A percentile compares a stretch with the other conserved stretches of the same genome.
These are phyloP conservation scores for Blastomyces percursus DNA, from an alignment of 2,329 filamentous ascomycete genomes.

Conservation along the genomic window DNA sequence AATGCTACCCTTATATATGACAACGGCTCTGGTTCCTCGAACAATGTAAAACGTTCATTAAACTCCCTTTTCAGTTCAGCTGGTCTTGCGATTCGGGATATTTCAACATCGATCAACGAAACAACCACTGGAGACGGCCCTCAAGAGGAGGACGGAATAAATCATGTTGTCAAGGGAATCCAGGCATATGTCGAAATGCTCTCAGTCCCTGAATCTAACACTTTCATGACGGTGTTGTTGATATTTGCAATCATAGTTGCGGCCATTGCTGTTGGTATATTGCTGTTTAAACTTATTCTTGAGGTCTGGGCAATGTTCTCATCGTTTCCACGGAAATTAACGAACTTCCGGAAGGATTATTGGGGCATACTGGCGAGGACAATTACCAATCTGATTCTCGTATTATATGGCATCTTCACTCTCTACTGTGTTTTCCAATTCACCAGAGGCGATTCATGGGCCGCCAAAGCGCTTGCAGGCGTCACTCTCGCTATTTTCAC, in stretches of 20 bases:
- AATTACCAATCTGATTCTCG: slow-evolving; percentile 77
- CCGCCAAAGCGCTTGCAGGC: slow-evolving; percentile 70
- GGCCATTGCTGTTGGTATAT: slow-evolving; percentile 70
- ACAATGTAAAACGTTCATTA: slow-evolving; percentile 45
- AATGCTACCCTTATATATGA: slow-evolving; percentile 66
- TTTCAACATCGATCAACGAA: slow-evolving; percentile 33
- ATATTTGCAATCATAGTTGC: slow-evolving; percentile 80
- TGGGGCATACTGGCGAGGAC: slow-evolving; percentile 86
- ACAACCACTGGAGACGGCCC: slow-evolving; percentile 23
- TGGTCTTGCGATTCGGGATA: slow-evolving; percentile 45
- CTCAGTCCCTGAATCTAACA: slow-evolving; percentile 75
- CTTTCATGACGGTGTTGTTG: slow-evolving; percentile 90
- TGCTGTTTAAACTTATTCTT: slow-evolving; percentile 82
- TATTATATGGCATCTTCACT: slow-evolving; percentile 91
- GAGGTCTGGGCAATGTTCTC: slow-evolving; percentile 87
- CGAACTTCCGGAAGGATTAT: slow-evolving; percentile 87
- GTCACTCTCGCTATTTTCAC: slow-evolving; percentile 76
- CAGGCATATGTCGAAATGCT: slow-evolving; percentile 74
- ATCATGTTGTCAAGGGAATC: slow-evolving; percentile 59
- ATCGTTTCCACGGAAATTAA: slow-evolving; percentile 66
- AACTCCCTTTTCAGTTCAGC: slow-evolving; percentile 30
- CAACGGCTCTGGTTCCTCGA: slow-evolving; percentile 44
- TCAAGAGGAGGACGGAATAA: slow-evolving; percentile 32
- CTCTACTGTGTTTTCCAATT: slow-evolving; percentile 96
- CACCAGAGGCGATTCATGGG: slow-evolving; percentile 87